Evolutionary conservation across 1,139 yeast genomes (phyloP), one percentile per base, ranked within the genome.

Genomic region (Pichia sp.): DNA sequence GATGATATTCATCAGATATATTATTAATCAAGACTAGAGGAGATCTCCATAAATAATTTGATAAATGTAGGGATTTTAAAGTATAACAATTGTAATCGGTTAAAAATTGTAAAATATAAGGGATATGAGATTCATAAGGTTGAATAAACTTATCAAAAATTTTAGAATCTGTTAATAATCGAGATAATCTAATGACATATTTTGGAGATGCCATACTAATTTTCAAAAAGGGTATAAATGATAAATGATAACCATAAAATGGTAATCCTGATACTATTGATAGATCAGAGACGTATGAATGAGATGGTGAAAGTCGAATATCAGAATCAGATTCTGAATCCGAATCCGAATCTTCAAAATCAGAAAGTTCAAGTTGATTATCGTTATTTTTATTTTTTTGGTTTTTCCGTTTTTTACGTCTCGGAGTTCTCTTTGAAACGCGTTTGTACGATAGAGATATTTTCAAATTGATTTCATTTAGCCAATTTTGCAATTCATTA

Each of bases 71-170:
- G 88, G 93, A 83, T 6, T 82, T 80, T 60, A 96, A 86, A 1
- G 96, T 94, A 59, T 73, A 86, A 29, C 89, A 62, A 55, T 89
- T 89, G 61, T 72, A 87, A 56, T 93, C 98, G 0, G 86, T 69
- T 31, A 86, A 61, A 56, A 91, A 87, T 55, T 91, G 96, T 16
- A 87, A 61, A 1, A 75, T 58, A 53, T 68, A 80, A 0, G 96
- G 93, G 11, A 91, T 69, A 56, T 91, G 97, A 0, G 89, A 70
- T 54, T 91, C 98, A 55, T 69, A 85, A 0, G 79, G 76, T 37
- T 77, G 78, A 18, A 49, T 48, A 9, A 48, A 41, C 33, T 64
- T 52, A 3, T 56, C 51, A 35, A 51, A 51, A 1, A 78, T 56
- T 9, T 61, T 61, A 0, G 80, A 79, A 25, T 70, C 75, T 27